phyloP scores from a whole-genome alignment of 2,329 filamentous ascomycete species.

The Cordyceps javanica region DNA sequence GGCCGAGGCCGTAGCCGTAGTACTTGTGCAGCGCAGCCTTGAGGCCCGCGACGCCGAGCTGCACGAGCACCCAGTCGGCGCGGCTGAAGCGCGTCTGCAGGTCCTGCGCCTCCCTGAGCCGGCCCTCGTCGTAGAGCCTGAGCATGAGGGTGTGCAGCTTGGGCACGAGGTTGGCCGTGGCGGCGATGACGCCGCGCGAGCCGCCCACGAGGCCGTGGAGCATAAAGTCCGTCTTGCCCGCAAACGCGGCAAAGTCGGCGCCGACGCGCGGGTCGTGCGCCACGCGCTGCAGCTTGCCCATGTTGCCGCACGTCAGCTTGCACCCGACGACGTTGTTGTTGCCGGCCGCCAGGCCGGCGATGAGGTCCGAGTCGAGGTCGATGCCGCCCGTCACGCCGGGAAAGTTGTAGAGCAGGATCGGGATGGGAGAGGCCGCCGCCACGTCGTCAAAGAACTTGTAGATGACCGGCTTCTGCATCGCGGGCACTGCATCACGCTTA shows the following conservation, averaged over 20 bases:
- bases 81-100: conserved; percentile 28
- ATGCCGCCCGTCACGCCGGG: conserved; percentile 55
- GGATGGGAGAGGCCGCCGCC: conserved; percentile 52
- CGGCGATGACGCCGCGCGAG: conserved; percentile 35
- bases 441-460: conserved; percentile 59
- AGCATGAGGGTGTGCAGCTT: conserved; percentile 31
- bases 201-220: conserved; percentile 32
- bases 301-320: conserved; percentile 62
- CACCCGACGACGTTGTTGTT: conserved; percentile 56
- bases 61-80: conserved; percentile 25
- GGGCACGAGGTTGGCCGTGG: conserved; percentile 33
- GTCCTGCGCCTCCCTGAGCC: conserved; percentile 27
- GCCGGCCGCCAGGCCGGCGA: conserved; percentile 45
- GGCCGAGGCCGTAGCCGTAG: conserved; percentile 18
- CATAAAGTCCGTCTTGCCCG: conserved; percentile 37
- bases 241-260: conserved; percentile 29
- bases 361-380: conserved; percentile 54
- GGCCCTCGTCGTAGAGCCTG: conserved; percentile 27
- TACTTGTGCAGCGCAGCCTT: conserved; percentile 22
- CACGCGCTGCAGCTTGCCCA: conserved; percentile 51
- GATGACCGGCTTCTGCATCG: conserved; percentile 18
- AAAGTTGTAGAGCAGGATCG: conserved; percentile 61
- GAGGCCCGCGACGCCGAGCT: conserved; percentile 23
- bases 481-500: neutral
- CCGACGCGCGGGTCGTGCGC: conserved; percentile 32